phyloP scores from a whole-genome alignment of 2,329 filamentous ascomycete genomes.

The Alternaria infectoria region DNA sequence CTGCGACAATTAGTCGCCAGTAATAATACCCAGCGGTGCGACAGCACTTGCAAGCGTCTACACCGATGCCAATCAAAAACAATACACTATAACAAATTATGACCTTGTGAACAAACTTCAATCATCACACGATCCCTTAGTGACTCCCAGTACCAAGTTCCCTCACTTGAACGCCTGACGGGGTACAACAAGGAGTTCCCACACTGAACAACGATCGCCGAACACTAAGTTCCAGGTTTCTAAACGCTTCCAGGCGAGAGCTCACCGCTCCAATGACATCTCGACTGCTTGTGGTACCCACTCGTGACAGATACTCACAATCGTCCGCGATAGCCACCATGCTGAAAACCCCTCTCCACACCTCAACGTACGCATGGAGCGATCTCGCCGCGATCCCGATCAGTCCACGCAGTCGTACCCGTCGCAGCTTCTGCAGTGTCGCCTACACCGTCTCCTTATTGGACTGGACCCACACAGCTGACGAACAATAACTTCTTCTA shows the following conservation, averaged over 20 bases:
- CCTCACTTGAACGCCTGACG: background rate
- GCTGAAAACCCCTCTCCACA: slow-evolving; percentile 6
- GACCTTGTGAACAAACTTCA: background rate
- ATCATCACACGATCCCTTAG: background rate
- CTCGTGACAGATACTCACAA: slow-evolving; percentile 9
- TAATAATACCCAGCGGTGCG: slow-evolving; percentile 20
- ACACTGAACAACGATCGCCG: slow-evolving; percentile 1
- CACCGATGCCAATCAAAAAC: slow-evolving; percentile 4
- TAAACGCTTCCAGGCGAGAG: background rate
- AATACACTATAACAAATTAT: background rate
- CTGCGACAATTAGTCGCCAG: slow-evolving; percentile 9
- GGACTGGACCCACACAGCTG: background rate
- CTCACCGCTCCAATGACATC: slow-evolving; percentile 12
- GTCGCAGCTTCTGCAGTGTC: slow-evolving; percentile 18
- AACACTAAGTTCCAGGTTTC: slow-evolving; percentile 5
- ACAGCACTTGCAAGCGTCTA: slow-evolving; percentile 7
- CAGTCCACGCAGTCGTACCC: slow-evolving; percentile 8
- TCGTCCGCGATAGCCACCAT: background rate
- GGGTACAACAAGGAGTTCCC: background rate
- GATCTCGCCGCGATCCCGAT: slow-evolving; percentile 16
- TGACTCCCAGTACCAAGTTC: background rate
- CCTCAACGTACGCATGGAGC: slow-evolving; percentile 4
- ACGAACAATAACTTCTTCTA: background rate
- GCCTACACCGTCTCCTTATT: slow-evolving; percentile 8
- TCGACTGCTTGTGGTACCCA: background rate